Conservation (phyloP, 1,284 basidiomycete genomes). For the Rhodotorula mucilaginosa region DNA sequence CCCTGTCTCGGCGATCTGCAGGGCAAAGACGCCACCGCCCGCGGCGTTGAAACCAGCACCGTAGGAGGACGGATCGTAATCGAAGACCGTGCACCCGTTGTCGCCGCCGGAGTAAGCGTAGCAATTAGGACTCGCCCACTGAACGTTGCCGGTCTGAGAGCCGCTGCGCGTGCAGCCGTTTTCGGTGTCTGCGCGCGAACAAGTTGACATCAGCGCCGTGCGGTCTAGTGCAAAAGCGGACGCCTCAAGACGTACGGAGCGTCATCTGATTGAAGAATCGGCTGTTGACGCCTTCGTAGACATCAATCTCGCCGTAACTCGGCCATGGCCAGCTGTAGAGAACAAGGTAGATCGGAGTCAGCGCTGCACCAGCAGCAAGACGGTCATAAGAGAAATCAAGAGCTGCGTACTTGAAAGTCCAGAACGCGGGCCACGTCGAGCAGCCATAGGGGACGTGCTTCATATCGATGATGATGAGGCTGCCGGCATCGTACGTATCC, state of each 20-base stretch:
- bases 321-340: constrained; percentile 10
- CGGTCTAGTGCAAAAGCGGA: no score
- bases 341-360: not conserved
- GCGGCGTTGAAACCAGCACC: constrained; percentile 16
- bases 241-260: constrained; percentile 7
- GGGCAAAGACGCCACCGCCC: constrained; percentile 21
- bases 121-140: not conserved
- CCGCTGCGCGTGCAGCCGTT: constrained; percentile 1
- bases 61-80: constrained; percentile 40
- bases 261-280: constrained; percentile 1
- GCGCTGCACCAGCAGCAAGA: not conserved
- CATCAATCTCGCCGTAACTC: constrained; percentile 16
- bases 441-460: constrained; percentile 15
- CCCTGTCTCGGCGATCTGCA: constrained; percentile 14
- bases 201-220: not conserved
- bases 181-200: not conserved
- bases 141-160: not conserved
- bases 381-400: no score
- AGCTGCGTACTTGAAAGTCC: not conserved
- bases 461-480: constrained; percentile 18
- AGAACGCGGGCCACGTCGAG: constrained; percentile 2
- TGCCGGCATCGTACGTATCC: constrained; percentile 6
- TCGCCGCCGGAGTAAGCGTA: not conserved
- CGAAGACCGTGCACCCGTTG: constrained; percentile 58
- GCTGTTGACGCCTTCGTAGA: constrained; percentile 20